phyloP scores from a whole-genome alignment of 768 basidiomycete genomes.

The Hirschioporus abietinus region DNA sequence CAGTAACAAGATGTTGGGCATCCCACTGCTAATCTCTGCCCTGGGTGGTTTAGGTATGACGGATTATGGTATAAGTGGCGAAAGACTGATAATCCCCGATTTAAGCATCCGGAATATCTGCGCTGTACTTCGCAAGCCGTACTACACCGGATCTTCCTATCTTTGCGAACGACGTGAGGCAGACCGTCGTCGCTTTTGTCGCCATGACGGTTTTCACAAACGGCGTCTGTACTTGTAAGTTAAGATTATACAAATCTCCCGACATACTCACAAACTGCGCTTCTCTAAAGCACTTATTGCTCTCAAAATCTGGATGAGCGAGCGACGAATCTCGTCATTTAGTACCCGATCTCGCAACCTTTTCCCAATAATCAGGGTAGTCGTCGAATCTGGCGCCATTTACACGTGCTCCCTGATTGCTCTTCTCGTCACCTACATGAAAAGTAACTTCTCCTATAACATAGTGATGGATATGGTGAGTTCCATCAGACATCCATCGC shows the following conservation, averaged over 20 bases:
- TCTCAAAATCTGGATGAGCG: not conserved
- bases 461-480: not conserved
- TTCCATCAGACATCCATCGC: not conserved
- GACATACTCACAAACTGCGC: not conserved
- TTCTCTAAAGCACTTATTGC: not conserved
- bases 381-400: not conserved
- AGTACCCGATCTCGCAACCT: not conserved
- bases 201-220: not conserved
- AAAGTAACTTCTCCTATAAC: not conserved
- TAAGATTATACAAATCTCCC: not conserved
- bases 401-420: not conserved
- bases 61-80: too few relatives aligned
- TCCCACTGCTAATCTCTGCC: too few relatives aligned
- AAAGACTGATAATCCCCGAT: too few relatives aligned
- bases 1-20: too few relatives aligned
- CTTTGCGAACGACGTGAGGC: not conserved
- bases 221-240: not conserved
- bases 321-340: not conserved
- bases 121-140: not conserved
- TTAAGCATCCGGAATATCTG: not conserved
- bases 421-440: not conserved
- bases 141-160: not conserved
- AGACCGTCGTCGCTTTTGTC: not conserved
- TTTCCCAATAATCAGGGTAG: not conserved
- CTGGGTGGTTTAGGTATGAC: too few relatives aligned